Evolutionary conservation across 306 rosid species (phyloP), one percentile per base, ranked within the genome.

Genomic region (Quercus aquifolioides): DNA sequence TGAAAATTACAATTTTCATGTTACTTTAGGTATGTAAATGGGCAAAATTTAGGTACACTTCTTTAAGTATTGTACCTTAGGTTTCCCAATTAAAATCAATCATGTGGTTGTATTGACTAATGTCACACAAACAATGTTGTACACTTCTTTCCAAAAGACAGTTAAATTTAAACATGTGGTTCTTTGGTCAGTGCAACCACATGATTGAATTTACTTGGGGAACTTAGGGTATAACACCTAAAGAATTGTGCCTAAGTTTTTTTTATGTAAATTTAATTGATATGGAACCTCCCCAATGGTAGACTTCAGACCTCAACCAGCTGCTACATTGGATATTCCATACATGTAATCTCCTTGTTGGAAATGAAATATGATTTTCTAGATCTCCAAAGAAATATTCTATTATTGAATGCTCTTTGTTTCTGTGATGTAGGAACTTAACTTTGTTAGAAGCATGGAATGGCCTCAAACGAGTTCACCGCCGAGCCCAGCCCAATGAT

Each of bases 401-500:
- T 52, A 31, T 18, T 78, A 69, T 73, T 74, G 54, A 73, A 21
- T 70, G 28, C 62, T 80, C 76, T 75, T 68, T 9, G 38, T 68
- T 56, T 63, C 43, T 33, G 11, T 74, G 85, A 71, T 82, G 84
- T 89, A 92, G 99, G 88, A 92, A 88, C 7, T 81, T 76, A 64
- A 90, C 90, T 70, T 84, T 95, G 63, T 71, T 68, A 79, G 80
- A 87, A 84, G 97, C 99, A 76, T 95, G 99, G 99, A 92, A 86
- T 69, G 54, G 90, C 54, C 84, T 95, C 69, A 95, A 93, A 80
- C 86, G 81, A 80, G 96, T 89, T 76, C 98, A 95, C 82, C 92
- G 97, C 0, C 89, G 96, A 76, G 97, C 98, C 5, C 99, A 95
- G 69, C 99, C 99, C 1, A 95, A 95, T 12, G 99, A 95, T 21